Percentiles rank a stretch among this genome's conserved stretches.
Conservation (phyloP, 2,329 filamentous ascomycete genomes). For the Phoma sp. region DNA sequence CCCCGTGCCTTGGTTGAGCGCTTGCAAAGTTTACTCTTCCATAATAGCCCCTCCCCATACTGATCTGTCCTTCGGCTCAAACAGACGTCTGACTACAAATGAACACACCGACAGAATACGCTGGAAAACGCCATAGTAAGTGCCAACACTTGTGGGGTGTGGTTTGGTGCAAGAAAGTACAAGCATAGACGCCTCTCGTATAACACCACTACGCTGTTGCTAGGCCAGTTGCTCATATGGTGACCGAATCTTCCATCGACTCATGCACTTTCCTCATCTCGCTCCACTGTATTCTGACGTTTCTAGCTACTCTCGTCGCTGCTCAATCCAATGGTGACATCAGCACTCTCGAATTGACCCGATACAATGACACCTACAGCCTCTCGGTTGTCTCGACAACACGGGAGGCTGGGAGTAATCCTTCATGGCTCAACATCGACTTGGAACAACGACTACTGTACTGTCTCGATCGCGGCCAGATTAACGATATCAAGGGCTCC, state of each 20-base stretch:
- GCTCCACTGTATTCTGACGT: slow-evolving; percentile 1
- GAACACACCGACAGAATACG: no score
- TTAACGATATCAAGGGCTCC: slow-evolving; percentile 14
- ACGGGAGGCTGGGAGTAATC: slow-evolving; percentile 14
- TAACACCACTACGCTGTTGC: no score
- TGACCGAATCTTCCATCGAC: background rate
- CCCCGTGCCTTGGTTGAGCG: background rate
- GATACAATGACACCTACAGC: slow-evolving; percentile 1
- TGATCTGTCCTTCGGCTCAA: background rate
- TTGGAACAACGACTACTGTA: slow-evolving; percentile 16
- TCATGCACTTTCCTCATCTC: background rate
- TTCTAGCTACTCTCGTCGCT: slow-evolving; percentile 17
- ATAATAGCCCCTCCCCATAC: background rate
- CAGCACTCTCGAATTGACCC: slow-evolving; percentile 15
- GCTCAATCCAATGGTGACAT: slow-evolving; percentile 22
- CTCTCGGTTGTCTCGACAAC: slow-evolving; percentile 16
- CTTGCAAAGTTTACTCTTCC: background rate
- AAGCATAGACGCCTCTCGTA: no score
- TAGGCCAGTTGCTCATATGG: background rate
- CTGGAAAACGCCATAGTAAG: no score
- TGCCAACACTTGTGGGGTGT: no score
- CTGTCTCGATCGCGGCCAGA: slow-evolving; percentile 22
- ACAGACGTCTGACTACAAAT: background rate
- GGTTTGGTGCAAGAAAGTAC: no score
- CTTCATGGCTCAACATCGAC: slow-evolving; percentile 21